Percentiles rank a stretch among this genome's conserved stretches.
Evolutionary conservation across 352 stramenopile species (phyloP).

Genomic region (Phytopythium aichiense): DNA sequence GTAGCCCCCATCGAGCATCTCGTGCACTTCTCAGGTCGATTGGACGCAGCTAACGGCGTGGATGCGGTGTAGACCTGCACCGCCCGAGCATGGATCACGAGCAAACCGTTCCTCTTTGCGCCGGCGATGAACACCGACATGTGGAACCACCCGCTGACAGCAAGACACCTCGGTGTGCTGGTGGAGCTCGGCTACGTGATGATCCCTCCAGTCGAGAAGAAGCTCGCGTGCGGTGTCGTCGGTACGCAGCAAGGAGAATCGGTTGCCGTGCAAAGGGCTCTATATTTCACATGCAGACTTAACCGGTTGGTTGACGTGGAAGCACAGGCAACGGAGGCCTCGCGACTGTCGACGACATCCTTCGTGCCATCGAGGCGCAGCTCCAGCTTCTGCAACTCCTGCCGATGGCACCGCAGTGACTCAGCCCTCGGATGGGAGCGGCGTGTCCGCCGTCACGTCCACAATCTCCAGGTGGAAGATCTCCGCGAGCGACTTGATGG

Average conservation of each 20-base stretch:
- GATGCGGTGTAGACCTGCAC: conserved; percentile 73
- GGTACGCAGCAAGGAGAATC: conserved; percentile 34
- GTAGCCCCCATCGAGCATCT: conserved; percentile 16
- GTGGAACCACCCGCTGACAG: conserved; percentile 95
- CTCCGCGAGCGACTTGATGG: conserved; percentile 54
- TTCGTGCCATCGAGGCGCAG: conserved; percentile 24
- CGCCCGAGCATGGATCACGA: conserved; percentile 90
- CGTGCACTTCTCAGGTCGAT: neutral
- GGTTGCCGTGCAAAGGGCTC: neutral
- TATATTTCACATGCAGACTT: conserved; percentile 4
- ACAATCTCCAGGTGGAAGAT: conserved; percentile 71
- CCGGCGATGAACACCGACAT: conserved; percentile 98
- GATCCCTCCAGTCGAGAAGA: conserved; percentile 89
- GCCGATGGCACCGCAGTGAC: neutral
- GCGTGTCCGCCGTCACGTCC: conserved; percentile 33
- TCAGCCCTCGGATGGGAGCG: conserved; percentile 15
- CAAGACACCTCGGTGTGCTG: conserved; percentile 62
- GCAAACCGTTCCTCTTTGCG: conserved; percentile 91
- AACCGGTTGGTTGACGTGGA: neutral
- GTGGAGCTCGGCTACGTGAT: conserved; percentile 68
- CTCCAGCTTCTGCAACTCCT: conserved; percentile 15
- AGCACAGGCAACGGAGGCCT: conserved; percentile 55
- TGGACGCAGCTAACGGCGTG: neutral
- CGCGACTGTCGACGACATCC: conserved; percentile 59
- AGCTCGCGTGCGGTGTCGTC: conserved; percentile 92